Conservation (phyloP, 2,329 filamentous ascomycete species). For the Corinectria fuckeliana region DNA sequence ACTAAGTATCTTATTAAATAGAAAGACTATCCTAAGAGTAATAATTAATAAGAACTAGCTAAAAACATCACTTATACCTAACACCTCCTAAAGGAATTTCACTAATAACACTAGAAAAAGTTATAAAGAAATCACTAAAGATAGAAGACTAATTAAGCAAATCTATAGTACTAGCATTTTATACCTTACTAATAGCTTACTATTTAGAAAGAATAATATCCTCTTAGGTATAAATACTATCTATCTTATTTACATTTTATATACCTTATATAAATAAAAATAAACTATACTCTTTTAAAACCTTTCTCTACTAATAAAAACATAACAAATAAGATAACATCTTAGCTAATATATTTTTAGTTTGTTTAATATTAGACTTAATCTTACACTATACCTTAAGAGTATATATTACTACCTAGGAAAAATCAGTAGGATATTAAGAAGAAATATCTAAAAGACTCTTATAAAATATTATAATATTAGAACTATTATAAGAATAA, state of each 20-base stretch:
- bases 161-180: background rate
- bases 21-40: background rate
- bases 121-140: background rate
- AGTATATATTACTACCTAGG: background rate
- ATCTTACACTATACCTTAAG: background rate
- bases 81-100: background rate
- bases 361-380: background rate
- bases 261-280: background rate
- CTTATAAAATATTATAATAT: too few relatives aligned
- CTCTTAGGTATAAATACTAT: background rate
- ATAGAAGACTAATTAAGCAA: background rate
- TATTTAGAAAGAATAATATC: background rate
- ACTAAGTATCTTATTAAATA: constrained; percentile 24
- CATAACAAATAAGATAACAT: background rate
- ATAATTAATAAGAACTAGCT: background rate
- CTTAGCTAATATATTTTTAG: background rate
- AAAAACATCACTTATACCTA: background rate
- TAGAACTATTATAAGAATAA: too few relatives aligned
- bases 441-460: too few relatives aligned
- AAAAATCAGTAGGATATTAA: too few relatives aligned
- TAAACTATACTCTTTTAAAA: too few relatives aligned
- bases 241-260: too few relatives aligned
- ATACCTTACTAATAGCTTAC: background rate
- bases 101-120: background rate
- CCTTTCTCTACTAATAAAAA: background rate